These are phyloP conservation scores for Russula ochroleuca DNA, from an alignment of 768 basidiomycete genomes.

Conservation along the genomic window DNA sequence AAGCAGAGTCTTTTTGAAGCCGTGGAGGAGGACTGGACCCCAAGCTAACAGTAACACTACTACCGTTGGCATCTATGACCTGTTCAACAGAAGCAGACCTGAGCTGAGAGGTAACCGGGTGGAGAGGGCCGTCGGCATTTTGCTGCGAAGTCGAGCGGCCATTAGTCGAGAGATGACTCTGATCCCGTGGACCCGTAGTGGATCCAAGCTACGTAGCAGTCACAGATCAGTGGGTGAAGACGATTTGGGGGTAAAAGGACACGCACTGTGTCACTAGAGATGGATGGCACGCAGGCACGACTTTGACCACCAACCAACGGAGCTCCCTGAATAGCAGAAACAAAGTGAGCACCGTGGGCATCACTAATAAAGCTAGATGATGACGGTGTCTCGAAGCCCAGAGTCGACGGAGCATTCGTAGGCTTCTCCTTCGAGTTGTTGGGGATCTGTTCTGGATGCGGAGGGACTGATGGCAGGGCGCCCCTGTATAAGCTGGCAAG, in stretches of 20 bases:
- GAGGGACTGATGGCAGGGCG: constrained; percentile 36
- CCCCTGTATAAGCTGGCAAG: constrained; percentile 66
- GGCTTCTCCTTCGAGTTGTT: constrained; percentile 20
- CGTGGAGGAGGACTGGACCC: constrained; percentile 1
- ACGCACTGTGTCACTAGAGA: constrained; percentile 12
- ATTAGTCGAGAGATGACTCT: neutral
- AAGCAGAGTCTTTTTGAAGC: too few relatives aligned
- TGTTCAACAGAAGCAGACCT: constrained; percentile 1
- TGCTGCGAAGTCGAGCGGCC: neutral
- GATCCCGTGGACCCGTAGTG: constrained; percentile 3
- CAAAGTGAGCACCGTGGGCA: neutral
- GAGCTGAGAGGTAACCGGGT: constrained; percentile 4
- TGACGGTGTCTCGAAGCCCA: constrained; percentile 7
- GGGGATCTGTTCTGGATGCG: constrained; percentile 38
- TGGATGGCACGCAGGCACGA: neutral
- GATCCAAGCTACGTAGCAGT: neutral
- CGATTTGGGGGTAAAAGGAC: neutral
- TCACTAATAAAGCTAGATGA: too few relatives aligned
- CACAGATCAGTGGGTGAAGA: neutral
- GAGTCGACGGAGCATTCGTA: neutral
- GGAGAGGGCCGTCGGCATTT: constrained; percentile 4
- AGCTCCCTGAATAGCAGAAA: neutral
- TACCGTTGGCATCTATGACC: neutral
- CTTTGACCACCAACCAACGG: neutral
- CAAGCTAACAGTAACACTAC: neutral